Evolutionary conservation across 1,284 basidiomycete genomes (phyloP).

Genomic region (Malassezia sp.): DNA sequence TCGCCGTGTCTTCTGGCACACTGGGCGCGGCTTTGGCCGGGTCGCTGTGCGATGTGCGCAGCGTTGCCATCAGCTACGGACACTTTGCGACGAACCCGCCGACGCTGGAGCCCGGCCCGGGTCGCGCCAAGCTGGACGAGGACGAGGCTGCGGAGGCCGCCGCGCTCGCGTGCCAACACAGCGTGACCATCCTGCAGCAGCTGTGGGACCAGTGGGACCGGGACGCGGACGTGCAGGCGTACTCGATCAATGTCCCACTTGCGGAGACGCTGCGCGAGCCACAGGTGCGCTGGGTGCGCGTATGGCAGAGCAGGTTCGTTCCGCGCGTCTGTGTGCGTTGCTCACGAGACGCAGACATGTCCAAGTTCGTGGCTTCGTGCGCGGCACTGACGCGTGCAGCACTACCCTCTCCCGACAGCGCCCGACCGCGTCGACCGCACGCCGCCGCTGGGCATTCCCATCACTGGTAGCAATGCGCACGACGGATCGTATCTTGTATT

Average conservation of each 20-base stretch:
- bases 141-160: conserved; percentile 12
- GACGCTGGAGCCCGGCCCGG: conserved; percentile 18
- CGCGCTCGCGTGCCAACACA: conserved; percentile 19
- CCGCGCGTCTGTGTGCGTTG: neutral
- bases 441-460: conserved; percentile 3
- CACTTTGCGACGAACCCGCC: conserved; percentile 32
- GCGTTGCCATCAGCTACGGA: conserved; percentile 36
- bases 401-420: neutral
- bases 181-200: conserved; percentile 22
- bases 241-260: conserved; percentile 42
- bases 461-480: conserved; percentile 11
- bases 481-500: conserved; percentile 27
- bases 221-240: conserved; percentile 25
- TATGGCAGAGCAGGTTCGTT: conserved; percentile 37
- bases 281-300: conserved; percentile 33
- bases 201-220: conserved; percentile 33
- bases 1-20: conserved; percentile 41
- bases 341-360: no score
- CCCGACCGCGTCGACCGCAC: neutral
- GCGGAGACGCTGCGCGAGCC: conserved; percentile 29
- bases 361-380: neutral
- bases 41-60: conserved; percentile 26
- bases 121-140: conserved; percentile 18
- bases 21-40: conserved; percentile 39
- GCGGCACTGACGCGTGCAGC: conserved; percentile 9